phyloP scores from a whole-genome alignment of 2,329 filamentous ascomycete genomes.

The Cytospora leucostoma region DNA sequence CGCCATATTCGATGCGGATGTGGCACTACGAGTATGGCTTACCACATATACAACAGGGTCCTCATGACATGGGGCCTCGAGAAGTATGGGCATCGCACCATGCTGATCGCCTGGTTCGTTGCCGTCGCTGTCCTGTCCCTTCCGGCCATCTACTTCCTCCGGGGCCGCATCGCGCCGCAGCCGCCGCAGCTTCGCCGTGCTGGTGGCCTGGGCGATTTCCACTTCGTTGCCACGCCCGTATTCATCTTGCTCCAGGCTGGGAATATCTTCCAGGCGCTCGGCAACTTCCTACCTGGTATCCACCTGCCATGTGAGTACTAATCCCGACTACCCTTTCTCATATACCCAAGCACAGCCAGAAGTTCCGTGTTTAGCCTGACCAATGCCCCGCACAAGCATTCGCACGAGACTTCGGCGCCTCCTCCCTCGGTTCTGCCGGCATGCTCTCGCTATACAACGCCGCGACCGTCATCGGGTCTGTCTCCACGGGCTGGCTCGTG shows the following conservation, averaged over 20 bases:
- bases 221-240: slow-evolving; percentile 53
- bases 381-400: too few species aligned
- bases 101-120: slow-evolving; percentile 55
- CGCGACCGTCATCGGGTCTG: slow-evolving; percentile 58
- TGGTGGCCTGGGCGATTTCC: slow-evolving; percentile 37
- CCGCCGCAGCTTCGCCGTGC: slow-evolving; percentile 39
- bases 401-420: slow-evolving; percentile 29
- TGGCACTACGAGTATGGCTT: too few species aligned
- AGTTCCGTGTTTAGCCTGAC: too few species aligned
- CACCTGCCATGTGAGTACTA: slow-evolving; percentile 51
- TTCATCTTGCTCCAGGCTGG: slow-evolving; percentile 60
- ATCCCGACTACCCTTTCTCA: slow-evolving; percentile 47
- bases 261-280: slow-evolving; percentile 59
- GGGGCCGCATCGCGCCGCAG: slow-evolving; percentile 50
- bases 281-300: slow-evolving; percentile 64
- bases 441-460: slow-evolving; percentile 59
- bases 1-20: slow-evolving; percentile 35
- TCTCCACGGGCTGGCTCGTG: slow-evolving; percentile 58
- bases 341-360: slow-evolving; percentile 40
- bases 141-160: slow-evolving; percentile 58
- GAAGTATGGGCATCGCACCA: slow-evolving; percentile 51
- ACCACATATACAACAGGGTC: too few species aligned
- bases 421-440: slow-evolving; percentile 53
- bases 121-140: slow-evolving; percentile 51
- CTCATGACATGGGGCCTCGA: slow-evolving; percentile 37